Percentiles rank a stretch among this genome's conserved stretches.
phyloP scores from a whole-genome alignment of 2,329 filamentous ascomycete species.

The Penicillium sp. region DNA sequence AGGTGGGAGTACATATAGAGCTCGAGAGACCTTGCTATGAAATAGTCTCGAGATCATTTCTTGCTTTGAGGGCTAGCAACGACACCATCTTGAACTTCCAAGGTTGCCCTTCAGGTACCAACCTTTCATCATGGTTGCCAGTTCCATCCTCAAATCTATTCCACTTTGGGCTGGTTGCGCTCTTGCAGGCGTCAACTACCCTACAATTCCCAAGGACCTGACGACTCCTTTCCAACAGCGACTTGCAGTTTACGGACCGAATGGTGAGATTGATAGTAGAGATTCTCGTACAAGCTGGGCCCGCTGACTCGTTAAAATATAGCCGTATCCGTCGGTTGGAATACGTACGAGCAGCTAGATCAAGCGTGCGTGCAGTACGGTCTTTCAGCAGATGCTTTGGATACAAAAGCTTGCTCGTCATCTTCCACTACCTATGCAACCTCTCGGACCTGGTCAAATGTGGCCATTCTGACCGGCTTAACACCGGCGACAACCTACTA shows the following conservation, averaged over 20 bases:
- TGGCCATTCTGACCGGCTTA: constrained; percentile 50
- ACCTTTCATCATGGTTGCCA: constrained; percentile 12
- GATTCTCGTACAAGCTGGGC: too few species aligned
- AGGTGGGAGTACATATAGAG: background rate
- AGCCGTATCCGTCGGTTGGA: constrained; percentile 60
- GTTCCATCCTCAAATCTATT: constrained; percentile 14
- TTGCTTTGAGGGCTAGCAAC: too few species aligned
- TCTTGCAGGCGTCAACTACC: constrained; percentile 41
- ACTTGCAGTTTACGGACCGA: constrained; percentile 52
- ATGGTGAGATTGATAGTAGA: constrained; percentile 40
- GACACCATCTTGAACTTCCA: background rate
- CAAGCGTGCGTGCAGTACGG: constrained; percentile 57
- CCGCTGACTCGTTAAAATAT: background rate
- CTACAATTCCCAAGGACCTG: constrained; percentile 50
- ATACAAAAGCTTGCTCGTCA: constrained; percentile 46
- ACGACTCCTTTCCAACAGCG: constrained; percentile 59
- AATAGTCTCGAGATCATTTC: too few species aligned
- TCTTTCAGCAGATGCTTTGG: constrained; percentile 43
- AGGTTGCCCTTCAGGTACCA: background rate
- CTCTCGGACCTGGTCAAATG: constrained; percentile 57
- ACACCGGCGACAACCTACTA: constrained; percentile 59
- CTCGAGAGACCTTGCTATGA: too few species aligned
- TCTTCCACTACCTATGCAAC: constrained; percentile 53
- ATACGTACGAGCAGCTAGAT: constrained; percentile 53
- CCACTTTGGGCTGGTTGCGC: constrained; percentile 20